phyloP scores from a whole-genome alignment of 73 alveolate species.

The Tetrahymena borealis region DNA sequence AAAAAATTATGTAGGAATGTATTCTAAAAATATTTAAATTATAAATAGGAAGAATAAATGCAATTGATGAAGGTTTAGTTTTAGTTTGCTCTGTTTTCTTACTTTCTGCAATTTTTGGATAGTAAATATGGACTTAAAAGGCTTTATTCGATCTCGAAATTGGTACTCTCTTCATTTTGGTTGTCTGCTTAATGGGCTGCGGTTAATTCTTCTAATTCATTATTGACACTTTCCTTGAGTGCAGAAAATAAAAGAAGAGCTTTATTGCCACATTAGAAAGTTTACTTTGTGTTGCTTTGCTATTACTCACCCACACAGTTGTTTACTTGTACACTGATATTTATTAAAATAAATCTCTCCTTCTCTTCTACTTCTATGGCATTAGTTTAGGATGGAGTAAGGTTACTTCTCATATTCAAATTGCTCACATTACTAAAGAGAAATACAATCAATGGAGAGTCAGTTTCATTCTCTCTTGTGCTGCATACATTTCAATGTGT shows the following conservation, averaged over 20 bases:
- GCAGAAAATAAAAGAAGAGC: not conserved
- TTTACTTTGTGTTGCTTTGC: not conserved
- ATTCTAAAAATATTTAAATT: too few relatives aligned
- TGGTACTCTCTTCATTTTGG: not conserved
- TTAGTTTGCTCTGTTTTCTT: slow-evolving; percentile 8
- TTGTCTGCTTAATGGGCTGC: not conserved
- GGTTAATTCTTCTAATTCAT: not conserved
- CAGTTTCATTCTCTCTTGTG: not conserved
- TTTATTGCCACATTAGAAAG: not conserved
- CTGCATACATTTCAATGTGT: not conserved
- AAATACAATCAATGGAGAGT: not conserved
- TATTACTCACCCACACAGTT: not conserved
- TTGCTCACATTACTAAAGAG: not conserved
- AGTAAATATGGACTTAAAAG: slow-evolving; percentile 7
- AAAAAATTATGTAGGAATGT: too few relatives aligned
- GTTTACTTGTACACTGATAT: not conserved
- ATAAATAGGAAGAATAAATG: slow-evolving; percentile 23
- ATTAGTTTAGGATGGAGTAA: not conserved
- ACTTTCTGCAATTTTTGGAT: not conserved
- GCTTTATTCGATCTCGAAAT: not conserved
- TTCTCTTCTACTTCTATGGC: not conserved
- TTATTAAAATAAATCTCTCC: not conserved
- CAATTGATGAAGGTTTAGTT: slow-evolving; percentile 44
- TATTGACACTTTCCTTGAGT: not conserved
- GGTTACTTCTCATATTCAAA: not conserved